Evolutionary conservation across 2,329 filamentous ascomycete species (phyloP).

Genomic region (Monosporascus sp.): DNA sequence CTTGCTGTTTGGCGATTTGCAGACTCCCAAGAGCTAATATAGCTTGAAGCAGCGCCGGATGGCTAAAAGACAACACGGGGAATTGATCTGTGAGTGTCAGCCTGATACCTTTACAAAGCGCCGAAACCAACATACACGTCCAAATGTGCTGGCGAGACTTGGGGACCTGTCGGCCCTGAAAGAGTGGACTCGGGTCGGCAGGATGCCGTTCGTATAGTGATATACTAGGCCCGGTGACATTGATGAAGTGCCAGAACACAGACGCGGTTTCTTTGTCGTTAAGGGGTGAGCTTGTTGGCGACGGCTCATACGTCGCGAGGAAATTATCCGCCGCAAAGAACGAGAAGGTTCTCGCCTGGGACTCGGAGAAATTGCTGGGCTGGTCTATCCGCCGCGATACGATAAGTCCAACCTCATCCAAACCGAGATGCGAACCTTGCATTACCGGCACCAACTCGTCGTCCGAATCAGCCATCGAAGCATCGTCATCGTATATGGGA

Average conservation of each 20-base stretch:
- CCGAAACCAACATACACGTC: conserved; percentile 33
- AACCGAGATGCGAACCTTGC: conserved; percentile 29
- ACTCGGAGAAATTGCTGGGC: conserved; percentile 37
- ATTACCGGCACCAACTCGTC: conserved; percentile 46
- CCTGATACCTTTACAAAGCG: background rate
- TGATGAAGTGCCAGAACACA: conserved; percentile 88
- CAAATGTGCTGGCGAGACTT: conserved; percentile 60
- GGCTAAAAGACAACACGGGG: conserved; percentile 74
- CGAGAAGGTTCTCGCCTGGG: conserved; percentile 44
- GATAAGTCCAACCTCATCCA: conserved; percentile 36
- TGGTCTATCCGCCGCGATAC: conserved; percentile 32
- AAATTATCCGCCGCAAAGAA: conserved; percentile 43
- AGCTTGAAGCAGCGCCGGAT: conserved; percentile 84
- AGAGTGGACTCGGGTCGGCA: conserved; percentile 63
- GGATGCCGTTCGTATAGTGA: conserved; percentile 84
- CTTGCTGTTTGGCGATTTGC: conserved; percentile 80
- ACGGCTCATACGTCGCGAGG: conserved; percentile 62
- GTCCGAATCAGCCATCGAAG: conserved; percentile 57
- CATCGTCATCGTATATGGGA: conserved; percentile 54
- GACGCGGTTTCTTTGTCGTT: conserved; percentile 74
- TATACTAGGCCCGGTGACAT: conserved; percentile 78
- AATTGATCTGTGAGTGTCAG: conserved; percentile 59
- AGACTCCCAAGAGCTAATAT: conserved; percentile 83
- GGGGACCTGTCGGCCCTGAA: conserved; percentile 56
- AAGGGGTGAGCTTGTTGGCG: conserved; percentile 63